phyloP scores from a whole-genome alignment of 495 filamentous ascomycete genomes.

The Pyrenula aspistea region DNA sequence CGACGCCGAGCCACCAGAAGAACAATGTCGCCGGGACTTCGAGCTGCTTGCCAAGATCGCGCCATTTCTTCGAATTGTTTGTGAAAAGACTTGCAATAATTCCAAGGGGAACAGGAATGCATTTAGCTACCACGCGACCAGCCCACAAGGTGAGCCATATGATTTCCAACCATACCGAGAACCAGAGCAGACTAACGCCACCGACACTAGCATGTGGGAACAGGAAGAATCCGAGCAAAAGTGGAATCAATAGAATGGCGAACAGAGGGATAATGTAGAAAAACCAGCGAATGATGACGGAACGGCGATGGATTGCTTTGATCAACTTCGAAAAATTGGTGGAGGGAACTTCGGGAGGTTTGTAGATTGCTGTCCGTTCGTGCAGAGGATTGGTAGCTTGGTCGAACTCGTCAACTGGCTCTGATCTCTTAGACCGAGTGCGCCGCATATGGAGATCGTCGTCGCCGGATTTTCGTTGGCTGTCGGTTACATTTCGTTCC shows the following conservation, averaged over 20 bases:
- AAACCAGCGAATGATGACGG: constrained; percentile 71
- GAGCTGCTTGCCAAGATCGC: constrained; percentile 73
- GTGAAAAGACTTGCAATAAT: constrained; percentile 65
- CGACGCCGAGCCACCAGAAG: constrained; percentile 82
- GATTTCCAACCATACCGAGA: constrained; percentile 87
- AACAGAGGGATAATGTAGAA: constrained; percentile 74
- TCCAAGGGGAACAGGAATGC: constrained; percentile 55
- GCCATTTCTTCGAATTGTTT: constrained; percentile 89
- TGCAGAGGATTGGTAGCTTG: constrained; percentile 62
- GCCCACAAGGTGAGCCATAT: constrained; percentile 90
- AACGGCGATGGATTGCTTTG: constrained; percentile 60
- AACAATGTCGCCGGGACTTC: constrained; percentile 82
- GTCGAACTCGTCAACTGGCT: constrained; percentile 76
- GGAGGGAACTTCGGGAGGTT: constrained; percentile 53
- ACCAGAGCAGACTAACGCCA: constrained; percentile 74
- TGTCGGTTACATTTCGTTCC: constrained; percentile 58
- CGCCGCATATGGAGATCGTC: constrained; percentile 27
- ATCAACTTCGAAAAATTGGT: constrained; percentile 49
- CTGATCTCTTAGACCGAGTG: constrained; percentile 35
- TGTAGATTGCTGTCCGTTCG: constrained; percentile 55
- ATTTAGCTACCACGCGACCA: constrained; percentile 62
- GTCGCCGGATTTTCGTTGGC: constrained; percentile 29
- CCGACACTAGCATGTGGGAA: constrained; percentile 58
- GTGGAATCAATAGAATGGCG: constrained; percentile 63
- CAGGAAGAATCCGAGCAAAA: constrained; percentile 62